These are phyloP conservation scores for Sphagnum fallax DNA, from an alignment of 228 moss, liverwort and hornwort genomes.

Conservation along the genomic window DNA sequence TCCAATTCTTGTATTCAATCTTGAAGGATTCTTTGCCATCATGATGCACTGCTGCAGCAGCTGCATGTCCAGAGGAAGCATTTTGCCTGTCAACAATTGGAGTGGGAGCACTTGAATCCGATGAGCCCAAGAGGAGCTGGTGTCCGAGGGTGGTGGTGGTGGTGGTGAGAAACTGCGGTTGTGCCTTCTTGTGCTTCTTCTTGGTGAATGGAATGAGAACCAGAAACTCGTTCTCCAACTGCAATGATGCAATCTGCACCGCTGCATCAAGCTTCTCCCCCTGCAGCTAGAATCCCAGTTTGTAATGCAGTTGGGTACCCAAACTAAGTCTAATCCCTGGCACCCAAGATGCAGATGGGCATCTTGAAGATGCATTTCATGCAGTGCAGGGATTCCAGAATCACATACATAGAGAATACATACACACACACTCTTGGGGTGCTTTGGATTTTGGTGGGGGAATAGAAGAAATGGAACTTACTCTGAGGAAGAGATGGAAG, in stretches of 20 bases:
- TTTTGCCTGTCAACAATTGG: no score
- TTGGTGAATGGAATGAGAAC: conserved; percentile 63
- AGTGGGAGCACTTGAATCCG: neutral
- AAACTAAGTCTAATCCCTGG: neutral
- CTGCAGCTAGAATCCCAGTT: conserved; percentile 18
- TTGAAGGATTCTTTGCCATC: no score
- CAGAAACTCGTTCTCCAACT: conserved; percentile 52
- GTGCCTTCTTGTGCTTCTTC: conserved; percentile 41
- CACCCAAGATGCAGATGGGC: neutral
- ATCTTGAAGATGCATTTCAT: neutral
- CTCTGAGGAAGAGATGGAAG: conserved; percentile 74
- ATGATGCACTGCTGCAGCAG: no score
- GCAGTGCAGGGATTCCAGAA: neutral
- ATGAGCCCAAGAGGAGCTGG: neutral
- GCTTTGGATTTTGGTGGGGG: neutral
- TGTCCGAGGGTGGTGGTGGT: no score
- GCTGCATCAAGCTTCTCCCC: conserved; percentile 63
- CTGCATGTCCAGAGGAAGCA: no score
- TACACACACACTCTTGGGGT: neutral
- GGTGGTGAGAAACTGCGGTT: neutral
- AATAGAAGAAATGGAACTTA: conserved; percentile 10
- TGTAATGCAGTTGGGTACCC: neutral
- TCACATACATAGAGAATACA: neutral
- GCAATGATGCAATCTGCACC: conserved; percentile 36
- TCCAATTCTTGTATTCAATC: conserved; percentile 15